Evolutionary conservation across 257 asterid species (phyloP).

Genomic region (Galeopsis tetrahit): DNA sequence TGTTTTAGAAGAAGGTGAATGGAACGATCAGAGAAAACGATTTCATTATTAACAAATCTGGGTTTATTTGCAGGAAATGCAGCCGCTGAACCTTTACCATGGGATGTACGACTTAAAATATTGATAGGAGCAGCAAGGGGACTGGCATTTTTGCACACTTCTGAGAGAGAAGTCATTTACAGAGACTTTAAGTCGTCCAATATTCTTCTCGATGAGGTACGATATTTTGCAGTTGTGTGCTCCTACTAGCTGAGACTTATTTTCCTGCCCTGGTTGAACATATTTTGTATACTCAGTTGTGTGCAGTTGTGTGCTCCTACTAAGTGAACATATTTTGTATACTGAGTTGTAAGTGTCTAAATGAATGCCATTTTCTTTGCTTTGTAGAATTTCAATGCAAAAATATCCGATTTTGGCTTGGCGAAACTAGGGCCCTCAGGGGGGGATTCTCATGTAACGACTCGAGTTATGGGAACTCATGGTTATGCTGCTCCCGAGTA

Average conservation of each 20-base stretch:
- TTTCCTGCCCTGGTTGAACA: background rate
- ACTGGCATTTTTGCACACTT: conserved; percentile 50
- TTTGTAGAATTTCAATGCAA: conserved; percentile 49
- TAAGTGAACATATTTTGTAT: conserved; percentile 1
- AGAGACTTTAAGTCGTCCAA: conserved; percentile 63
- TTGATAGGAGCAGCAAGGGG: conserved; percentile 62
- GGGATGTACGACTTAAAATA: conserved; percentile 54
- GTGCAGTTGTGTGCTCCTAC: background rate
- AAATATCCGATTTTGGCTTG: conserved; percentile 59
- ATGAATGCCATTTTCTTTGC: conserved; percentile 8
- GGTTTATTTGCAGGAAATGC: conserved; percentile 40
- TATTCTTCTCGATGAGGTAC: conserved; percentile 60
- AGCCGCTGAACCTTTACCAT: conserved; percentile 44
- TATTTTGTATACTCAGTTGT: background rate
- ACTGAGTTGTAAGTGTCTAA: conserved; percentile 11
- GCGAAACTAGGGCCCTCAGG: conserved; percentile 59
- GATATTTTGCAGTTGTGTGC: conserved; percentile 10
- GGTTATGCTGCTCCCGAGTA: conserved; percentile 69
- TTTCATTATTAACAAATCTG: conserved; percentile 15
- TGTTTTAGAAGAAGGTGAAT: background rate
- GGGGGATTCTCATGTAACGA: conserved; percentile 52
- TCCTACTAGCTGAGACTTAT: background rate
- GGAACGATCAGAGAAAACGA: background rate
- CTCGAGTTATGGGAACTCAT: conserved; percentile 55
- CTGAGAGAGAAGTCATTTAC: conserved; percentile 49